These are phyloP conservation scores for Boletales sp. DNA, from an alignment of 768 basidiomycete genomes.

Conservation along the genomic window DNA sequence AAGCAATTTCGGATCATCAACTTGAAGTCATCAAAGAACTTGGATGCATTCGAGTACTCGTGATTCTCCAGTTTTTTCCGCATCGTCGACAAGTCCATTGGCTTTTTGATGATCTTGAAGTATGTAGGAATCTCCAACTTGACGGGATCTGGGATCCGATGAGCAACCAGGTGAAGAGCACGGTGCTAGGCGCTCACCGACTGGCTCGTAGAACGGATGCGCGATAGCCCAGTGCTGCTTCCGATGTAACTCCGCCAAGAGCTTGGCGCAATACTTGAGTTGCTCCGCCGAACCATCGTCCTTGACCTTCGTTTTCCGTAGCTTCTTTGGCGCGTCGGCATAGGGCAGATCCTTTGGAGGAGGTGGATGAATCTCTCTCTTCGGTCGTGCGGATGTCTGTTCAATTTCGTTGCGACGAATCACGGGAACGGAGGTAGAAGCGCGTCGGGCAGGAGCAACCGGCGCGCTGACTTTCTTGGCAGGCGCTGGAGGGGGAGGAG, in stretches of 20 bases:
- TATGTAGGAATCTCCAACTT: conserved; percentile 81
- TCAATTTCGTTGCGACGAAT: conserved; percentile 75
- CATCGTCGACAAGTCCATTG: conserved; percentile 94
- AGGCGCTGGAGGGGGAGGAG: conserved; percentile 37
- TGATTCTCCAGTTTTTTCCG: conserved; percentile 74
- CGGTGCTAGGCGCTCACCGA: conserved; percentile 61
- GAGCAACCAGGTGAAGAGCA: not conserved
- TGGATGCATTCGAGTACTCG: conserved; percentile 72
- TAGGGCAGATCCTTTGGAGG: conserved; percentile 89
- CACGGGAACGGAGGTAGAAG: conserved; percentile 77
- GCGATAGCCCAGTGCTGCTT: conserved; percentile 75
- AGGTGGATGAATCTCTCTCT: conserved; percentile 96
- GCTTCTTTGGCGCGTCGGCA: conserved; percentile 69
- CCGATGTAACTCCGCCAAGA: conserved; percentile 71
- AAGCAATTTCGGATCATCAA: conserved; percentile 95
- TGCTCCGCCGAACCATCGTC: conserved; percentile 77
- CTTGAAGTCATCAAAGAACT: conserved; percentile 89
- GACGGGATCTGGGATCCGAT: conserved; percentile 55
- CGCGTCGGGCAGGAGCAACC: conserved; percentile 53
- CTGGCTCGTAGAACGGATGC: conserved; percentile 88
- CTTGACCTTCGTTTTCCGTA: conserved; percentile 58
- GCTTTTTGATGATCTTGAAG: conserved; percentile 83
- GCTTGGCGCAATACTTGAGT: conserved; percentile 74
- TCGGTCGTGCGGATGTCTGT: conserved; percentile 67
- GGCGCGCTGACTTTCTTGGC: conserved; percentile 27